Percentiles rank a stretch among this genome's conserved stretches.
These are phyloP conservation scores for Suillus hirtellus DNA, from an alignment of 768 basidiomycete species.

Conservation along the genomic window DNA sequence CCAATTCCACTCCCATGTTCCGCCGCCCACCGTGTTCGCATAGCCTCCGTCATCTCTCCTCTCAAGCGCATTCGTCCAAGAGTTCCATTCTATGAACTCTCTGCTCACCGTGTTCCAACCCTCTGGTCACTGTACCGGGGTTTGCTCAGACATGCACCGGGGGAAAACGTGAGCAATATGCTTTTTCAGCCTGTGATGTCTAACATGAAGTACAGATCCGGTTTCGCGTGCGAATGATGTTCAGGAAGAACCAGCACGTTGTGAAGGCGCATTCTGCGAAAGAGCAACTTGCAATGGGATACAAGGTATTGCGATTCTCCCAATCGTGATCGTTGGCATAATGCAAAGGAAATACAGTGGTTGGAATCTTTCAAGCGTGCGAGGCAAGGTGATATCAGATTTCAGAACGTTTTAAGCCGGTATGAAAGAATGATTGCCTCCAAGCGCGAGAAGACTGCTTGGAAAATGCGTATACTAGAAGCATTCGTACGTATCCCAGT, in stretches of 20 bases:
- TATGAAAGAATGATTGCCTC: constrained; percentile 59
- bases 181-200: not conserved
- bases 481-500: constrained; percentile 47
- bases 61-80: constrained; percentile 60
- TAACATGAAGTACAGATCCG: constrained; percentile 47
- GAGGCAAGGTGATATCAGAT: constrained; percentile 49
- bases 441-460: constrained; percentile 49
- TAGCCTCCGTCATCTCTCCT: constrained; percentile 54
- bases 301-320: constrained; percentile 48
- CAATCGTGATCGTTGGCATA: not conserved
- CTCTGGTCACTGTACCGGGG: constrained; percentile 76
- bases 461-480: constrained; percentile 46
- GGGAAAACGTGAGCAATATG: constrained; percentile 45
- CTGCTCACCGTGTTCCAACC: constrained; percentile 75
- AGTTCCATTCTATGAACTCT: constrained; percentile 66
- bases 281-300: constrained; percentile 47
- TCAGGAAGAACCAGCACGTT: constrained; percentile 49
- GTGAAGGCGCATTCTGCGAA: constrained; percentile 56
- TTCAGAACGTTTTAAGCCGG: constrained; percentile 48
- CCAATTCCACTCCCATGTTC: constrained; percentile 16
- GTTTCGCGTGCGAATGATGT: constrained; percentile 54
- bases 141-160: constrained; percentile 56
- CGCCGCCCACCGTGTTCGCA: constrained; percentile 51
- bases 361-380: constrained; percentile 58
- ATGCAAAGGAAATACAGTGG: constrained; percentile 43